Evolutionary conservation across 2,329 filamentous ascomycete genomes (phyloP), one percentile per base, ranked within the genome.

Genomic region (Fusarium sp.): DNA sequence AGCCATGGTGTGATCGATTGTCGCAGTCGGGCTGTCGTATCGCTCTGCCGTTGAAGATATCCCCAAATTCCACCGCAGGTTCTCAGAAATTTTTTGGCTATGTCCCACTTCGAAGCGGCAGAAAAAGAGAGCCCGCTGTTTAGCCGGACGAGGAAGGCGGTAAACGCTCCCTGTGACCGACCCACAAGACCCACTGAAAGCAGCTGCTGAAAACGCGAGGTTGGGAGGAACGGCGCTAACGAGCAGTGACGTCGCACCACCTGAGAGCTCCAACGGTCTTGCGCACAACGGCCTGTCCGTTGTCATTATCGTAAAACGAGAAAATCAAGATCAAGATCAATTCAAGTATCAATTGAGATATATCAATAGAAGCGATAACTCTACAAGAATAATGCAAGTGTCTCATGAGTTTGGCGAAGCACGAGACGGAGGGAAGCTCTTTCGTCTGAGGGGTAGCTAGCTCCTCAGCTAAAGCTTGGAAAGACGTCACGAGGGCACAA

Each of bases 1-100:
- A 33, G 78, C 78, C 82, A 84, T 85, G 38, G 24, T 74, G 34
- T 52, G 50, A 36, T 59, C 53, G 58, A 64, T 53, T 61, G 38
- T 42, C 20, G 40, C 20, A 44, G 22, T 46, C 14, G 45, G 24
- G 26, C 13, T 42, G n/a, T 49, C 39, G 60, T 65, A 40, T 44
- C 40, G 62, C 39, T 45, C 39, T 55, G 44, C 42, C 58, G 28
- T 45, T 38, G 42, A 48, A 63, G 54, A 56, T 31, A 33, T 58
- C 56, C 58, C 46, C 50, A 43, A 55, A 54, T 58, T 58, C 48
- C 33, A 48, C 28, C 13, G 44, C 33, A 68, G 55, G 71, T 75
- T 74, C 73, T 73, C 74, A 75, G 72, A 52, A 55, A 44, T 60
- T 63, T 69, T 76, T 78, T 76, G 73, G 49, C 33, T 14, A 22